Evolutionary conservation across 768 basidiomycete species (phyloP).

Genomic region (Pleurotus citrinopileatus): DNA sequence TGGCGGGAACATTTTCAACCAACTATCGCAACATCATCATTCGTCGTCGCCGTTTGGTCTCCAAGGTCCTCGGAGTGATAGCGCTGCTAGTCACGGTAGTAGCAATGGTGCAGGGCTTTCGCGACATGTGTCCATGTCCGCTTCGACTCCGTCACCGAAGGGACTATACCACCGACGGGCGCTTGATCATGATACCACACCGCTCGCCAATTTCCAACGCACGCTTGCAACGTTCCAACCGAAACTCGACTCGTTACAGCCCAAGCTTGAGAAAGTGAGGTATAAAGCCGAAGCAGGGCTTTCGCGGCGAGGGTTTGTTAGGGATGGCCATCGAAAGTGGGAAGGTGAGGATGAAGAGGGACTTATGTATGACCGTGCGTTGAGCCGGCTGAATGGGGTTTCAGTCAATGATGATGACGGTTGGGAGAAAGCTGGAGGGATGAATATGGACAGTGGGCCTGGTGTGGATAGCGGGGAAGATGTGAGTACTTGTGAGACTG

Average conservation of each 20-base stretch:
- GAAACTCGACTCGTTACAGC: conserved; percentile 34
- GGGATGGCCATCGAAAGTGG: conserved; percentile 32
- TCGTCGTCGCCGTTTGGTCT: neutral
- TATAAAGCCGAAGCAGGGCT: conserved; percentile 75
- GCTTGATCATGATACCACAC: conserved; percentile 7
- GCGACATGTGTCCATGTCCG: conserved; percentile 15
- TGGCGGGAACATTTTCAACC: conserved; percentile 16
- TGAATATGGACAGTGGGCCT: too few relatives aligned
- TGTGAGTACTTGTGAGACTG: too few relatives aligned
- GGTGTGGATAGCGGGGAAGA: too few relatives aligned
- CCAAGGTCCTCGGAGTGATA: neutral
- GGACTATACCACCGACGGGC: neutral
- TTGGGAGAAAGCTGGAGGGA: too few relatives aligned
- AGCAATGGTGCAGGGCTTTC: neutral
- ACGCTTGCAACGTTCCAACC: conserved; percentile 40
- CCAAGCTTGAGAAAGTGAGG: conserved; percentile 57
- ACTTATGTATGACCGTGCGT: conserved; percentile 16
- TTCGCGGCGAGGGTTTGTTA: conserved; percentile 47
- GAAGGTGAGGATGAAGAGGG: conserved; percentile 38
- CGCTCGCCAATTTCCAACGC: conserved; percentile 39
- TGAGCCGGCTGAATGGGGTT: too few relatives aligned
- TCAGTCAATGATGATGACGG: too few relatives aligned
- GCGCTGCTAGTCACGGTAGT: neutral
- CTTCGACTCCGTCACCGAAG: conserved; percentile 9
- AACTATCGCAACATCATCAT: neutral